Conservation (phyloP, 2,329 filamentous ascomycete species). For the Colletotrichum sansevieriae region DNA sequence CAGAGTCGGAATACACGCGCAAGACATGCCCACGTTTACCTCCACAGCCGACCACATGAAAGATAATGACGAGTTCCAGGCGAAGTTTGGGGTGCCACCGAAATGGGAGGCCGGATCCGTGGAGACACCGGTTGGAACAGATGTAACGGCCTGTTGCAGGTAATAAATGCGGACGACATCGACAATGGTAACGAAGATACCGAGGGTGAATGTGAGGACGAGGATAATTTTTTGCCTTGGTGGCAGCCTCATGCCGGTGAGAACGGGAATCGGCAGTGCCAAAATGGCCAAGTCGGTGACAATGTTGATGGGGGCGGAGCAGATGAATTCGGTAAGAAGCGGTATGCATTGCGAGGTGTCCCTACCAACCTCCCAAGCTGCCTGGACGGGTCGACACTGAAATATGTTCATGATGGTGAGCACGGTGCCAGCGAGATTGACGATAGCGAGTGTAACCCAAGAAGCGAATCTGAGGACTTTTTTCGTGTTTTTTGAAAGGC, state of each 20-base stretch:
- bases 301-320: constrained; percentile 90
- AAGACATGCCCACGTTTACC: constrained; percentile 90
- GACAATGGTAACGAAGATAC: constrained; percentile 88
- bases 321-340: constrained; percentile 73
- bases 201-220: constrained; percentile 86
- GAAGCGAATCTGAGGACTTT: constrained; percentile 84
- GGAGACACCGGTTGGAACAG: constrained; percentile 54
- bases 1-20: constrained; percentile 90
- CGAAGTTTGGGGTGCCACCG: constrained; percentile 66
- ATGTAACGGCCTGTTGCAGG: constrained; percentile 77
- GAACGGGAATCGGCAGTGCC: constrained; percentile 87
- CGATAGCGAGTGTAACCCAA: constrained; percentile 81
- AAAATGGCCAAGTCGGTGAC: constrained; percentile 91
- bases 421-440: constrained; percentile 82
- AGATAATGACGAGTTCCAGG: constrained; percentile 83
- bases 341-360: constrained; percentile 63
- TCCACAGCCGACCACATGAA: constrained; percentile 97
- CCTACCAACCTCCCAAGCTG: constrained; percentile 69
- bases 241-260: constrained; percentile 88
- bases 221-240: constrained; percentile 89
- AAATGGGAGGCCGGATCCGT: constrained; percentile 59
- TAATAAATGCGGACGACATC: constrained; percentile 93
- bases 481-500: constrained; percentile 82
- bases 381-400: constrained; percentile 82
- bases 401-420: constrained; percentile 90